These are phyloP conservation scores for Hordeum vulgare DNA, from an alignment of 176 grass and related monocot genomes.

Conservation along the genomic window DNA sequence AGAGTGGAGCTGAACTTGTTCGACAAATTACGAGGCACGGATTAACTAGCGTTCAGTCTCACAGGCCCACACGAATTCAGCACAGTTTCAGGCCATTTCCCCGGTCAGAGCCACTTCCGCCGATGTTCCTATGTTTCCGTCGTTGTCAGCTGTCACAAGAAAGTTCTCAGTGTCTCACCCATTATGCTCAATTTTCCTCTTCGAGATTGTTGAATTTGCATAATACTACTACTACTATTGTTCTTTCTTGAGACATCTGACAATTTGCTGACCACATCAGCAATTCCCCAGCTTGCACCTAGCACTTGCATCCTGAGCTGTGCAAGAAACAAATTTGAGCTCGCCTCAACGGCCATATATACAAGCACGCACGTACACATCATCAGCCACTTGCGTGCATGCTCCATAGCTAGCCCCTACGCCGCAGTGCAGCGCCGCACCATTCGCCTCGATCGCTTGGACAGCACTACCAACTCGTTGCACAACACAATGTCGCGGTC, in stretches of 20 bases:
- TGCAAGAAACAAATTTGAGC: background rate
- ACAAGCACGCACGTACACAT: background rate
- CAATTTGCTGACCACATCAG: background rate
- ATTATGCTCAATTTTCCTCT: background rate
- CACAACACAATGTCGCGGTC: slow-evolving; percentile 34
- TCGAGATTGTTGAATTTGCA: background rate
- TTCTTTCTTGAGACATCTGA: background rate
- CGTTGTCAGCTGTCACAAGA: background rate
- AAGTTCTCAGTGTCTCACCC: background rate
- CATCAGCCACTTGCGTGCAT: background rate
- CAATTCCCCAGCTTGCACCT: background rate
- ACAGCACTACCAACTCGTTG: no score
- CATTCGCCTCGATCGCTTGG: no score
- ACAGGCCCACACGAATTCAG: background rate
- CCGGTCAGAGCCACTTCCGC: background rate
- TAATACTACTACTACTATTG: no score
- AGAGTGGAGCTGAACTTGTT: background rate
- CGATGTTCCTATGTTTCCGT: no score
- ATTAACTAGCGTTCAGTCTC: background rate
- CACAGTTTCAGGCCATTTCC: no score
- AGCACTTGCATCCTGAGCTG: slow-evolving; percentile 14
- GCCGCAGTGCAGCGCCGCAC: background rate
- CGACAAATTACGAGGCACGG: background rate
- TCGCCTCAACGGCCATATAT: background rate
- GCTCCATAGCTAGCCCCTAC: background rate